A percentile compares a stretch with the other conserved stretches of the same genome.
phyloP scores from a whole-genome alignment of 1,284 basidiomycete species.

The Lentinula novae-zelandiae region DNA sequence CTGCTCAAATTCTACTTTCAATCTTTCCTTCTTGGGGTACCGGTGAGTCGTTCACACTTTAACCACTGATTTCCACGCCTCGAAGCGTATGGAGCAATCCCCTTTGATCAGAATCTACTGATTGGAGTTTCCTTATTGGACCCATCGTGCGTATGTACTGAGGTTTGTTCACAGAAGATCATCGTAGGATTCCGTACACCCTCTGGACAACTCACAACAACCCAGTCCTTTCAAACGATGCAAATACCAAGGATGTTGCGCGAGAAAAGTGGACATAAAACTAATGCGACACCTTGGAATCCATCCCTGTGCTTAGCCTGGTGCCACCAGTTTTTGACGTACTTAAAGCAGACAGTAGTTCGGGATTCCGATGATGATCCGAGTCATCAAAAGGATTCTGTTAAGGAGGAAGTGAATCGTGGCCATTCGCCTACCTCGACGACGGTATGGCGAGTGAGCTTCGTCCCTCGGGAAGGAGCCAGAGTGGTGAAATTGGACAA shows the following conservation, averaged over 20 bases:
- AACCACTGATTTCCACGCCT: background rate
- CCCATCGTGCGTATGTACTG: background rate
- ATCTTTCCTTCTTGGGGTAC: constrained; percentile 89
- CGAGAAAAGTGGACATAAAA: constrained; percentile 42
- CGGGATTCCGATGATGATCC: constrained; percentile 15
- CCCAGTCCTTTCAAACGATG: constrained; percentile 69
- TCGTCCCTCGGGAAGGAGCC: constrained; percentile 53
- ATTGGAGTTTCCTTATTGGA: background rate
- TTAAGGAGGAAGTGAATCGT: constrained; percentile 13
- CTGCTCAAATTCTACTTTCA: constrained; percentile 96
- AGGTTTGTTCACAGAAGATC: constrained; percentile 55
- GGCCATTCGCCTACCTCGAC: background rate
- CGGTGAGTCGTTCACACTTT: constrained; percentile 45
- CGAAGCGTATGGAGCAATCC: background rate
- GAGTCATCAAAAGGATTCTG: background rate
- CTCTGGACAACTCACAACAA: constrained; percentile 59
- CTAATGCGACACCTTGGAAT: constrained; percentile 58
- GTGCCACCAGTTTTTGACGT: constrained; percentile 61
- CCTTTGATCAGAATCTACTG: background rate
- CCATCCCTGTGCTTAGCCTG: constrained; percentile 74
- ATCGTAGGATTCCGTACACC: constrained; percentile 91
- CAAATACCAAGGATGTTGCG: constrained; percentile 73
- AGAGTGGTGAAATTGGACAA: constrained; percentile 38
- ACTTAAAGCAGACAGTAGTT: constrained; percentile 40
- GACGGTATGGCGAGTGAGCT: constrained; percentile 66